Conservation (phyloP, 495 filamentous ascomycete genomes). For the Neurospora sublineolata region DNA sequence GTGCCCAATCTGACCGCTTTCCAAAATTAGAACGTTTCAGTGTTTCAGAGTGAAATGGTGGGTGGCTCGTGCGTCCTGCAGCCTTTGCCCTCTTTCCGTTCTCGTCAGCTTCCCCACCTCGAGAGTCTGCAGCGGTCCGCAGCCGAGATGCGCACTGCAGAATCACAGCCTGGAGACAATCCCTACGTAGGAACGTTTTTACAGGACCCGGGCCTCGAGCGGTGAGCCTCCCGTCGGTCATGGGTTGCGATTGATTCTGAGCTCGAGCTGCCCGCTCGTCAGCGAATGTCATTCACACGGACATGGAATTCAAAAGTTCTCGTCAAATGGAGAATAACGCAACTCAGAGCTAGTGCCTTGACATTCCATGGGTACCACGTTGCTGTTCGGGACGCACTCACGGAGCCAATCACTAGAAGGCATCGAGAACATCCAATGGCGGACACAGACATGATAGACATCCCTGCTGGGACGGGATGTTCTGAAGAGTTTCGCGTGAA, state of each 20-base stretch:
- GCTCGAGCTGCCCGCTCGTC: neutral
- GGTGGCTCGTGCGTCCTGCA: neutral
- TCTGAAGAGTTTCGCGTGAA: neutral
- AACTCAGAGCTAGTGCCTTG: neutral
- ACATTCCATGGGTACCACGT: neutral
- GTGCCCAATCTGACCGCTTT: neutral
- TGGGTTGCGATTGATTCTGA: neutral
- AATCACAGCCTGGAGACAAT: neutral
- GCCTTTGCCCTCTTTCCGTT: slow-evolving; percentile 1
- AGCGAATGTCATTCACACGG: neutral
- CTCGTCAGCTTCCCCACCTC: neutral
- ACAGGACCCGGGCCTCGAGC: neutral
- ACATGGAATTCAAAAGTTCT: neutral
- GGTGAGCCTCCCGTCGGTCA: too few relatives aligned
- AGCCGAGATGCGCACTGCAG: neutral
- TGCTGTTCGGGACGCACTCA: neutral
- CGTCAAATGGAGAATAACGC: neutral
- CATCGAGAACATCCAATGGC: neutral
- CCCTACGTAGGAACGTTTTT: neutral
- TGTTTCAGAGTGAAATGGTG: neutral
- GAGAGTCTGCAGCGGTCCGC: neutral
- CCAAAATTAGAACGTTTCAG: neutral
- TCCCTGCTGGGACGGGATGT: neutral
- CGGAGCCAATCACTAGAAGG: neutral
- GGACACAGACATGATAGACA: neutral